Evolutionary conservation across 2,329 filamentous ascomycete species (phyloP), one percentile per base, ranked within the genome.

Genomic region (Cordyceps farinosa): DNA sequence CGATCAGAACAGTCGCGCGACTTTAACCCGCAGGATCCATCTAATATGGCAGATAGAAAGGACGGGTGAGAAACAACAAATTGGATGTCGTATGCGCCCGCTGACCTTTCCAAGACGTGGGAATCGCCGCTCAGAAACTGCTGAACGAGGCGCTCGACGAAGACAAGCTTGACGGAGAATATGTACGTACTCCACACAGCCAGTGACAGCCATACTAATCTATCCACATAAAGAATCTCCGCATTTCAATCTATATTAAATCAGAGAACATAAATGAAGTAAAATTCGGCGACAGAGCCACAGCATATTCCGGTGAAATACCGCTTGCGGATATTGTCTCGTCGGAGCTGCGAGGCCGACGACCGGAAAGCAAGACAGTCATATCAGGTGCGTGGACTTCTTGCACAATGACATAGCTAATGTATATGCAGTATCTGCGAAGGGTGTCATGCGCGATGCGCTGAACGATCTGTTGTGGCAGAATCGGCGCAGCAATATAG

Each of bases 11-110:
- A 70, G 69, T 44, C 68, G 63, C 51, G 68, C 67, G 29, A 65
- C 67, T 55, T 63, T 63, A 42, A 69, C 69, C 60, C 66, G 67
- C 59, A 64, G 68, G 66, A 75, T 69, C 66, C 66, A 75, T 69
- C 66, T 77, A 10, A 68, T 76, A 13, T 76, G 70, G 71, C 67
- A 75, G 29, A 56, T 56, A 42, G 53, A 56, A 13, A 40, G 40
- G 53, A 56, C 4, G 17, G 53, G 38, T 56, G 3, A 56, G 53
- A 27, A 40, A 56, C 34, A 17, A 17, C 5, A 51, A 7, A 32
- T 15, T 56, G 27, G 38, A 56, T 30, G 11, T 22, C 1, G 11
- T 22, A 56, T 56, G 9, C 38, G 40, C 38, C 7, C 40, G 38
- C 53, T 56, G 38, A 56, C 53, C 22, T 42, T 42, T 42, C 27